phyloP scores from a whole-genome alignment of 2,329 filamentous ascomycete genomes.

The Ceratocystis alfenasii region DNA sequence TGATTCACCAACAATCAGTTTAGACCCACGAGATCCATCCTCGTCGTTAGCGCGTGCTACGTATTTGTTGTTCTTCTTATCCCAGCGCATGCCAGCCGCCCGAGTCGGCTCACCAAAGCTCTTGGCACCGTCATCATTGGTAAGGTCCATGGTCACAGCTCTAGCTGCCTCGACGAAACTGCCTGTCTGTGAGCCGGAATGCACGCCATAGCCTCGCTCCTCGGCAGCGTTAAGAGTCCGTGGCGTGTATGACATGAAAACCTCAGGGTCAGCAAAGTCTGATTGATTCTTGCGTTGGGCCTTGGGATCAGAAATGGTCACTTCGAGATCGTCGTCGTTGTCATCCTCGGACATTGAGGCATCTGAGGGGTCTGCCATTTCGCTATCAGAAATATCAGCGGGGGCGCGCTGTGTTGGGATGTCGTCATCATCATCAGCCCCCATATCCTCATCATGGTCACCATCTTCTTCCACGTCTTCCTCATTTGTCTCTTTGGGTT shows the following conservation, averaged over 20 bases:
- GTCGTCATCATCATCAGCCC: slow-evolving; percentile 23
- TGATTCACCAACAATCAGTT: slow-evolving; percentile 75
- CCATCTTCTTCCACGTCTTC: slow-evolving; percentile 27
- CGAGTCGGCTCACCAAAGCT: slow-evolving; percentile 66
- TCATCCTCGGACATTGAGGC: slow-evolving; percentile 46
- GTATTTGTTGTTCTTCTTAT: slow-evolving; percentile 94
- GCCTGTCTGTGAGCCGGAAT: slow-evolving; percentile 54
- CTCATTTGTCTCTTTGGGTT: slow-evolving; percentile 31
- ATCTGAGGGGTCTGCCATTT: slow-evolving; percentile 31
- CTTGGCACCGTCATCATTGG: slow-evolving; percentile 72
- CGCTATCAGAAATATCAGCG: slow-evolving; percentile 29
- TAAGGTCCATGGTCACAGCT: slow-evolving; percentile 80
- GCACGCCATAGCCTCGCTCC: slow-evolving; percentile 86
- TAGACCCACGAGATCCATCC: slow-evolving; percentile 63
- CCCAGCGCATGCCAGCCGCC: slow-evolving; percentile 65
- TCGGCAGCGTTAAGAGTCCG: slow-evolving; percentile 69
- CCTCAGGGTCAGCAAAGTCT: slow-evolving; percentile 70
- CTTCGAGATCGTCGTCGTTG: slow-evolving; percentile 54
- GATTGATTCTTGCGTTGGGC: slow-evolving; percentile 35
- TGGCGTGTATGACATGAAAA: slow-evolving; percentile 95
- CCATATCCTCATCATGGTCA: slow-evolving; percentile 30
- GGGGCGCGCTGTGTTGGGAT: slow-evolving; percentile 24
- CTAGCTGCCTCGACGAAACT: slow-evolving; percentile 86
- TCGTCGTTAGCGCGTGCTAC: slow-evolving; percentile 85
- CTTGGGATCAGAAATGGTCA: slow-evolving; percentile 53